Evolutionary conservation across 2,329 filamentous ascomycete species (phyloP), one percentile per base, ranked within the genome.

Genomic region (Zarea fungicola): DNA sequence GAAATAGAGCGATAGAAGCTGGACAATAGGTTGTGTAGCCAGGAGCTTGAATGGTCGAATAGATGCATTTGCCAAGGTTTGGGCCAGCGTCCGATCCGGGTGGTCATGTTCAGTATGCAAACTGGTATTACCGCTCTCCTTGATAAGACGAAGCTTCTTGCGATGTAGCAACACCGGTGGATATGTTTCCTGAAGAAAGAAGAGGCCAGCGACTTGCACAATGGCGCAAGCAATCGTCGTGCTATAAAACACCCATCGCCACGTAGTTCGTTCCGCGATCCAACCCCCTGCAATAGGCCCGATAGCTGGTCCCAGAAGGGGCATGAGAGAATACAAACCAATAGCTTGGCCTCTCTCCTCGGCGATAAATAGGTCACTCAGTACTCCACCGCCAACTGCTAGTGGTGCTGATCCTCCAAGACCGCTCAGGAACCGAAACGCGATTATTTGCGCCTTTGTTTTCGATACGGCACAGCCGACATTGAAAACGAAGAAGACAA

Each of bases 181-280:
- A 54, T 83, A 85, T 32, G 72, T 75, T 62, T 85, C 83, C 54
- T 81, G 74, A 5, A 89, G 72, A 16, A 77, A 77, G 42, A 87
- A 62, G 5, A 84, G 23, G 2, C 66, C 84, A 7, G 76, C 66
- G 10, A 75, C 51, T 60, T 87, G 83, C 43, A 89, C 77, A 11
- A 79, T 51, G 2, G 72, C 83, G 49, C 81, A 80, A 8, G 68
- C 66, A 49, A 88, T 83, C 1, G 80, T 79, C 1, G 82, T 85
- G 0, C 80, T 72, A 65, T 78, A 87, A 67, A 89, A 89, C 7
- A 81, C 78, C 85, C 85, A 89, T 31, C 84, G 75, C 86, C 86
- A 89, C 1, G 76, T 81, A 6, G 77, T 73, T 5, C 80, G 71
- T 48, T 61, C 58, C 6, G 66, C 64, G 7, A 74, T 55, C 25